A percentile compares a stretch with the other conserved stretches of the same genome.
Evolutionary conservation across 352 stramenopile species (phyloP).

Genomic region (Phytophthora palmivora): DNA sequence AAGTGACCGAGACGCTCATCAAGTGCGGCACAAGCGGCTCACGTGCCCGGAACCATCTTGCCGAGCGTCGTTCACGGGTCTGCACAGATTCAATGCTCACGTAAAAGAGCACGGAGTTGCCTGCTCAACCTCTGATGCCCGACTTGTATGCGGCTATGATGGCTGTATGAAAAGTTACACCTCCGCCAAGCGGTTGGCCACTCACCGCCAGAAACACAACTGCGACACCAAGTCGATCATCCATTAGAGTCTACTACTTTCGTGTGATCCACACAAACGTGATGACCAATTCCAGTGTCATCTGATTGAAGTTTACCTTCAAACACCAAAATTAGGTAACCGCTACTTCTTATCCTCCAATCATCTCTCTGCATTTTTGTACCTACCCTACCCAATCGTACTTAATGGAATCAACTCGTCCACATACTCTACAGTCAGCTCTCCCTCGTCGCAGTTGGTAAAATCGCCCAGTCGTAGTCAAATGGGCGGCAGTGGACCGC

Average conservation of each 20-base stretch:
- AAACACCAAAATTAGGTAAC: slow-evolving; percentile 9
- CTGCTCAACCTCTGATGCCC: neutral
- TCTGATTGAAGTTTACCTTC: slow-evolving; percentile 3
- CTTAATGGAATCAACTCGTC: no score
- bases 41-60: slow-evolving; percentile 38
- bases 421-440: slow-evolving; percentile 10
- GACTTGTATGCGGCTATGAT: slow-evolving; percentile 35
- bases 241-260: slow-evolving; percentile 1
- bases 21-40: slow-evolving; percentile 34
- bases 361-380: neutral
- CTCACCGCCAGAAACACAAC: slow-evolving; percentile 37
- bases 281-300: slow-evolving; percentile 1
- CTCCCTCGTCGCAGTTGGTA: slow-evolving; percentile 2
- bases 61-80: slow-evolving; percentile 37
- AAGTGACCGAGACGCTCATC: slow-evolving; percentile 32
- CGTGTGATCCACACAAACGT: no score
- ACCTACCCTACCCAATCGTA: neutral
- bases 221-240: neutral
- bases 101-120: slow-evolving; percentile 7
- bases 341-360: neutral
- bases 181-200: slow-evolving; percentile 42
- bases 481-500: slow-evolving; percentile 21
- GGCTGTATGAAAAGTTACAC: slow-evolving; percentile 53
- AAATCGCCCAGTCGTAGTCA: slow-evolving; percentile 22
- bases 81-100: slow-evolving; percentile 42